Base-by-base conservation (phyloP, 306 rosid species). In the Geum urbanum region DNA sequence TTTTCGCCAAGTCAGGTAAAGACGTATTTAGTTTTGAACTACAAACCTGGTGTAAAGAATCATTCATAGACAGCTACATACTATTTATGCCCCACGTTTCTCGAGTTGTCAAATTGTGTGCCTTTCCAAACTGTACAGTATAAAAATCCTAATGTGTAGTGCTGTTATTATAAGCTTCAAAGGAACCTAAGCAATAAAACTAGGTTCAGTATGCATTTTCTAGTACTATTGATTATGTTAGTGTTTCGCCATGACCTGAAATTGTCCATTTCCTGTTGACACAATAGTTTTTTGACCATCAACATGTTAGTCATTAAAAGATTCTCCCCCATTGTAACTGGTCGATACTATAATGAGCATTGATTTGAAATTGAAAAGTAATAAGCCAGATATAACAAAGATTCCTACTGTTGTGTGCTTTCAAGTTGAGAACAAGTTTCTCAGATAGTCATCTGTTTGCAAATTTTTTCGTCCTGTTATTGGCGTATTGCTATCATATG, bases 1-100 rank as follows among this genome's bases (percentile, higher is more conserved):
- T 77, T 94, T 91, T 78, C 97, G 95, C 82, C 97, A 94, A 83
- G 99, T 91, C 81, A 94, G 99, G 99, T 94, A 76, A 77, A 70
- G 1, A 63, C 71, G 11, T 50, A 5, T 67, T 64, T 41, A 72
- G 52, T 75, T 74, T 50, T 22, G 43, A 55, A 69, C 61, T n/a
- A 9, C 20, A 58, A 76, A 35, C 61, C 51, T 56, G 41, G 35
- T 20, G 59, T 19, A 70, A 78, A 43, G 6, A 8, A 37, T 2
- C 20, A 40, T 5, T 69, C 4, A 19, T 41, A 24, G 7, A 35
- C 14, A 35, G 15, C 13, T 12, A 22, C 44, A 35, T 14, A 7
- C 64, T 15, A 13, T 11, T 59, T 32, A 6, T 7, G 6, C 14
- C n/a, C n/a, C n/a, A 27, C 9, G 3, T 24, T 8, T 56, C 5